Conservation (phyloP, 768 basidiomycete species). For the Pleurotus salmoneostramineus region DNA sequence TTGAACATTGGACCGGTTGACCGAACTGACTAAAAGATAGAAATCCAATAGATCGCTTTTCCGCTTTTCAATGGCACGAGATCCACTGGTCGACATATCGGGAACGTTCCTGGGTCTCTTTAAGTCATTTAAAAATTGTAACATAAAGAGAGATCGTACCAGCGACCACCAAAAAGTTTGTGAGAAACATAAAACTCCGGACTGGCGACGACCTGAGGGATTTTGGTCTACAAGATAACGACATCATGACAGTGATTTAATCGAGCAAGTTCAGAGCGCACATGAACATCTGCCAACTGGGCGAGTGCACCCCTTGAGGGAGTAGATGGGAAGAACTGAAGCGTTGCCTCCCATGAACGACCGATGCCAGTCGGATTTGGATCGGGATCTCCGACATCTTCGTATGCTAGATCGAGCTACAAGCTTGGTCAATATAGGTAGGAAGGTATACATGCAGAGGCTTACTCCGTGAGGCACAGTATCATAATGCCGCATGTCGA, state of each 20-base stretch:
- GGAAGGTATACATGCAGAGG: background rate
- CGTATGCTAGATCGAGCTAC: constrained; percentile 33
- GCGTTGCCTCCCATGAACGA: constrained; percentile 28
- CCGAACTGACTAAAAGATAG: constrained; percentile 23
- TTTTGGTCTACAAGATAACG: constrained; percentile 17
- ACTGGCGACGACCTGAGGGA: constrained; percentile 28
- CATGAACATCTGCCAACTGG: constrained; percentile 25
- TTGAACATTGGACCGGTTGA: background rate
- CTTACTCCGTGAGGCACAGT: constrained; percentile 30
- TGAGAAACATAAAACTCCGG: constrained; percentile 31
- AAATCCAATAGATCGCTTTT: constrained; percentile 33
- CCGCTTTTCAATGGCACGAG: constrained; percentile 27
- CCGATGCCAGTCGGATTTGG: constrained; percentile 32
- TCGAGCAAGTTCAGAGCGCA: constrained; percentile 10
- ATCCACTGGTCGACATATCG: constrained; percentile 24
- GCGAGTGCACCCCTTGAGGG: constrained; percentile 25
- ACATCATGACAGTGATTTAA: background rate
- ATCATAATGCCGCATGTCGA: constrained; percentile 36
- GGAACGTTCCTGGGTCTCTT: constrained; percentile 23
- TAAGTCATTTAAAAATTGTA: background rate
- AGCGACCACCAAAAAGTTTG: constrained; percentile 32
- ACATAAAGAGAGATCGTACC: constrained; percentile 13
- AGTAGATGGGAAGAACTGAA: constrained; percentile 30
- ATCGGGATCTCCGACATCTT: constrained; percentile 34
- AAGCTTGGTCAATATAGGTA: background rate